These are phyloP conservation scores for Litsea cubeba DNA, from an alignment of 164 flowering plant genomes.

Conservation along the genomic window DNA sequence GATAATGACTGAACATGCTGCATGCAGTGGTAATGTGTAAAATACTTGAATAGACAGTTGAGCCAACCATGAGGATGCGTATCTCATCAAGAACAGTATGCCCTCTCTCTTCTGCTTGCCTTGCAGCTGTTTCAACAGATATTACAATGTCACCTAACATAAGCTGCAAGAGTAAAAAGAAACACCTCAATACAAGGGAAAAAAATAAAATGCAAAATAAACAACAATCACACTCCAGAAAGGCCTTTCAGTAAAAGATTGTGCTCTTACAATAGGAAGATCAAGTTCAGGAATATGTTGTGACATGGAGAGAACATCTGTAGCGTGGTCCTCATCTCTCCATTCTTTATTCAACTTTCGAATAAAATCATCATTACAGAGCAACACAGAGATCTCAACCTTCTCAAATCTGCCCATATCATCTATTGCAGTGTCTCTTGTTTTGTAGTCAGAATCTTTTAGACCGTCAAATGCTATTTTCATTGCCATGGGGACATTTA, in stretches of 20 bases:
- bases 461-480: constrained; percentile 78
- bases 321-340: constrained; percentile 94
- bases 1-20: background rate
- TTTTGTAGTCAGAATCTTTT: constrained; percentile 62
- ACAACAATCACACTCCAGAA: background rate
- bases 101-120: constrained; percentile 94
- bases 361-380: constrained; percentile 91
- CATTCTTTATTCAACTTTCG: constrained; percentile 84
- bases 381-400: constrained; percentile 79
- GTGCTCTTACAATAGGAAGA: constrained; percentile 72
- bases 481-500: constrained; percentile 91
- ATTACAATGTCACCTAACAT: constrained; percentile 95
- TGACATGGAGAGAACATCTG: constrained; percentile 98
- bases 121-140: constrained; percentile 93
- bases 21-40: background rate
- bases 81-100: constrained; percentile 91
- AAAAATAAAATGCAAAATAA: background rate
- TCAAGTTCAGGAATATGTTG: constrained; percentile 79
- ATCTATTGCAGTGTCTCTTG: constrained; percentile 62
- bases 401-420: constrained; percentile 77
- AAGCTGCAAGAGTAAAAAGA: constrained; percentile 48
- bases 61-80: constrained; percentile 81
- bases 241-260: constrained; percentile 1
- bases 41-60: background rate
- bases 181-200: constrained; percentile 4